Base-by-base conservation (phyloP, 164 flowering plant species). In the Euptelea pleiosperma region DNA sequence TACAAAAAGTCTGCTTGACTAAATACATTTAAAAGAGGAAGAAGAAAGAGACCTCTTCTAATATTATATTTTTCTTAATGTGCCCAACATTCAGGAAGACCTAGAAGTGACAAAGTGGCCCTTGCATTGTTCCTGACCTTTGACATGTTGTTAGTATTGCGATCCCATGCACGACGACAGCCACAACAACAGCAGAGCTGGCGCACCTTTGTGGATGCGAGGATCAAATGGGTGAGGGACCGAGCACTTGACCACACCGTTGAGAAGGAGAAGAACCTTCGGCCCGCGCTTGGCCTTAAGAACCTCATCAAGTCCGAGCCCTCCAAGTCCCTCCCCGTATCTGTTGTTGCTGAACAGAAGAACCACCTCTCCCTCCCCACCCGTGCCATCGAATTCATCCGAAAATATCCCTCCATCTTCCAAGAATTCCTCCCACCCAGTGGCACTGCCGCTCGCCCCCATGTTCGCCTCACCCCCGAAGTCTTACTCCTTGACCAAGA, bases 201-300 rank as follows among this genome's bases (percentile, higher is more conserved):
- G 37, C 68, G 76, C 58, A 56, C 72, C 54, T 58, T 67, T 60
- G 77, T 74, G 15, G 80, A 65, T 14, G 69, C 74, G 21, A 41
- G 75, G 54, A 34, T 78, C 68, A 72, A 77, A 55, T 74, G 73
- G 72, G 76, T 82, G 25, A 72, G 93, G 41, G 99, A 93, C 66
- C 74, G 93, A 14, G 97, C 78, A 37, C 82, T 90, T 31, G 99
- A 93, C 70, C 99, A 93, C 66, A 82, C 82, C 2, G 96, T 90
- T 18, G 91, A 84, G 73, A 79, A 77, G 43, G 96, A 90, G 60
- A 78, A 67, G 63, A 71, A 84, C 65, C 82, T 90, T 21, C 55
- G 55, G n/a, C 83, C 94, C 2, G 10, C 84, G 18, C 21, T 84
- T 56, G 68, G 77, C 67, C 65, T 87, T 75, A 92, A 87, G 56